phyloP scores from a whole-genome alignment of 495 filamentous ascomycete genomes.

The Penicillium egyptiacum region DNA sequence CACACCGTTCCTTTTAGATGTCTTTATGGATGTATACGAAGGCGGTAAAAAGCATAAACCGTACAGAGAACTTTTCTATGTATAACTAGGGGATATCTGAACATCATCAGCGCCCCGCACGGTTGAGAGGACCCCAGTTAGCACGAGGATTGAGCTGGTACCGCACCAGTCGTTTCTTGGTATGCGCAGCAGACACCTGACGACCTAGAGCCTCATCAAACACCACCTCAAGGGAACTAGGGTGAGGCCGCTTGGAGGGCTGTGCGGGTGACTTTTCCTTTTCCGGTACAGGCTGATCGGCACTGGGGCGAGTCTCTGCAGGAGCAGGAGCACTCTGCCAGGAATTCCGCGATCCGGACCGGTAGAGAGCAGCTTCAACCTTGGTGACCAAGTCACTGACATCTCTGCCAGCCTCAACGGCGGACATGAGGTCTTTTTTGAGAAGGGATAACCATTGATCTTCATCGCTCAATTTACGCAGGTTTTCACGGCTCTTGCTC shows the following conservation, averaged over 20 bases:
- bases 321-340: constrained; percentile 16
- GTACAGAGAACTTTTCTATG: not conserved
- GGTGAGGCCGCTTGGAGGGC: constrained; percentile 16
- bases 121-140: constrained; percentile 91
- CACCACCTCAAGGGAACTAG: constrained; percentile 58
- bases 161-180: constrained; percentile 62
- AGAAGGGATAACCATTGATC: constrained; percentile 29
- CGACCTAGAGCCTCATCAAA: constrained; percentile 82
- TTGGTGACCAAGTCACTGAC: constrained; percentile 41
- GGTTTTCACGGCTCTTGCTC: constrained; percentile 38
- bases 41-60: not conserved
- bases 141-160: constrained; percentile 86
- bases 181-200: constrained; percentile 47
- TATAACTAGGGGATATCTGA: not conserved
- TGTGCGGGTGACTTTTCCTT: constrained; percentile 17
- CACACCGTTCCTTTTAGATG: no score
- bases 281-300: constrained; percentile 16
- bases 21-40: not conserved
- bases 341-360: constrained; percentile 30
- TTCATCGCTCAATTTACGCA: constrained; percentile 20
- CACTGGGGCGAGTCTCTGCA: constrained; percentile 10
- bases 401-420: constrained; percentile 38
- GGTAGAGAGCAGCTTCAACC: constrained; percentile 49
- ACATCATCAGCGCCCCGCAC: constrained; percentile 47
- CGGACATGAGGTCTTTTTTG: constrained; percentile 39